Base-by-base conservation (phyloP, 73 alveolate genomes). In the Urostyla sp. region DNA sequence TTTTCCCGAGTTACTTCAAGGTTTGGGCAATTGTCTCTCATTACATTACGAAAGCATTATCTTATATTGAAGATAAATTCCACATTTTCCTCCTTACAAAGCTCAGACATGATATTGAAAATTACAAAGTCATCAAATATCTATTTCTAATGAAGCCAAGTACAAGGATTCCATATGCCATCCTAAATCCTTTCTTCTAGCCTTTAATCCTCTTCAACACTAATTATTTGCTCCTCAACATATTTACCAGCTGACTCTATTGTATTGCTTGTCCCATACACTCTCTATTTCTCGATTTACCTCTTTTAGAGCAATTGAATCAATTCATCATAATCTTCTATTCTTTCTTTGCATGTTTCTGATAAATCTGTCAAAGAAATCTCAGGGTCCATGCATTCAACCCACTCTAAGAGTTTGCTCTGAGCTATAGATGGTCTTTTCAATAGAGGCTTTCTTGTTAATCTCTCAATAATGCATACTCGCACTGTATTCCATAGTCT, bases 81-180 rank as follows among this genome's bases (percentile, higher is more conserved):
- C 2, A 48, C 43, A 15, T 38, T 73, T 53, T 26, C 57, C 10
- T 56, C 80, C 10, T 16, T 20, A 38, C 92, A 84, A 24, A 84
- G 36, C 37, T 84, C 87, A 48, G 35, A 48, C 63, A 84, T 63
- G 7, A 84, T 69, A 20, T 87, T 84, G 85, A 24, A 84, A 32
- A 84, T 45, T 10, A 84, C 85, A 60, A 72, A 84, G 40, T 84
- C 92, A 48, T 84, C 92, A 13, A 84, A 67, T 2, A 84, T 6
- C 30, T 76, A 69, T 32, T 74, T 60, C 34, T 75, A 52, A 54
- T 84, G 75, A 15, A 84, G 80, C 92, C 92, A 84, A n/a, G 85
- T 56, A 0, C 72, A 10, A 24, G 92, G 87, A 28, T 57, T 24
- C 92, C 92, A 84, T 0, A 84, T 40, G 10, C 59, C 88, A 1